These are phyloP conservation scores for Parastagonospora avenae DNA, from an alignment of 2,329 filamentous ascomycete species.

Conservation along the genomic window DNA sequence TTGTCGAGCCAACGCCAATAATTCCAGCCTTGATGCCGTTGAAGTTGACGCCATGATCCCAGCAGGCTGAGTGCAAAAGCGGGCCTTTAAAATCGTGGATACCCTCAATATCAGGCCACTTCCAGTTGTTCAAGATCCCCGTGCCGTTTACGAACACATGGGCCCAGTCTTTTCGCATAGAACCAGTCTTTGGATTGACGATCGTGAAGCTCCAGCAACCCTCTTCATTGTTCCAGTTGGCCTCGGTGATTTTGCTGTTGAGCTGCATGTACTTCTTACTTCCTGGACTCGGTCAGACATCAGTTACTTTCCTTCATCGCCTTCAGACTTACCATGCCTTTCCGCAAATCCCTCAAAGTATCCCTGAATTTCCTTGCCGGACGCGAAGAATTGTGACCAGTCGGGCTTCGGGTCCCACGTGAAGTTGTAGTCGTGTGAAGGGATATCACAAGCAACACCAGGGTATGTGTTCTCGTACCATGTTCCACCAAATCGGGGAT, in stretches of 20 bases:
- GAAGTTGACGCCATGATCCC: slow-evolving; percentile 48
- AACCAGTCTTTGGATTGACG: slow-evolving; percentile 39
- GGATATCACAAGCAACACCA: slow-evolving; percentile 43
- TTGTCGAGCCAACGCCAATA: slow-evolving; percentile 42
- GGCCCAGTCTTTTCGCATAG: slow-evolving; percentile 40
- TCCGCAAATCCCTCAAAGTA: slow-evolving; percentile 58
- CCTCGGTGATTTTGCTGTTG: slow-evolving; percentile 51
- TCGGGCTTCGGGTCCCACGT: slow-evolving; percentile 65
- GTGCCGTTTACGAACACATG: slow-evolving; percentile 53
- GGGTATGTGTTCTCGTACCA: slow-evolving; percentile 45
- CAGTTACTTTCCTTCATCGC: background rate
- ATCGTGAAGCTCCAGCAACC: slow-evolving; percentile 49
- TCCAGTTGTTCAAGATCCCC: slow-evolving; percentile 53
- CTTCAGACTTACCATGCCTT: slow-evolving; percentile 63
- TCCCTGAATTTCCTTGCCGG: slow-evolving; percentile 54
- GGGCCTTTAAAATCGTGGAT: slow-evolving; percentile 51
- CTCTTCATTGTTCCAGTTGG: slow-evolving; percentile 51
- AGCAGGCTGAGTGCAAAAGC: slow-evolving; percentile 51
- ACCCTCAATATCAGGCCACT: slow-evolving; percentile 52
- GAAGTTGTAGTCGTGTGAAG: slow-evolving; percentile 65
- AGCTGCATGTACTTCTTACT: slow-evolving; percentile 55
- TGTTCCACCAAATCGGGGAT: slow-evolving; percentile 36
- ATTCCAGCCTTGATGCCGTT: slow-evolving; percentile 36
- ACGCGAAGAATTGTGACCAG: slow-evolving; percentile 57
- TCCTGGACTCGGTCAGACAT: slow-evolving; percentile 22